Percentiles rank a stretch among this genome's conserved stretches.
Conservation (phyloP, 2,329 filamentous ascomycete genomes). For the Davidsoniella virescens region DNA sequence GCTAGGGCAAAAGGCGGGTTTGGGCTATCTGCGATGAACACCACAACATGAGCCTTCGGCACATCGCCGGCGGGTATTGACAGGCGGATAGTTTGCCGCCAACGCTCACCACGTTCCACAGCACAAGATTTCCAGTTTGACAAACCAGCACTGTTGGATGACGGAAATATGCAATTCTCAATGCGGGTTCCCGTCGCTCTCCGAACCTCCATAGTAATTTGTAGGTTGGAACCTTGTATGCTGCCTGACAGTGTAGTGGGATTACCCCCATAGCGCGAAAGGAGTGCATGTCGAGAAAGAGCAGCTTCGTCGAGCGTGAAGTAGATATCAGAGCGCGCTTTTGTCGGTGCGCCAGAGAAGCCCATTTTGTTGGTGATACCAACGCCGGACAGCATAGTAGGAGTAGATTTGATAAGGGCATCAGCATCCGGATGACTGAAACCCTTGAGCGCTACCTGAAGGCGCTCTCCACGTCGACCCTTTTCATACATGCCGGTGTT, state of each 20-base stretch:
- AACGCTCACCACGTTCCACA: slow-evolving; percentile 60
- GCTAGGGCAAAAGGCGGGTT: slow-evolving; percentile 79
- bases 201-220: slow-evolving; percentile 79
- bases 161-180: slow-evolving; percentile 72
- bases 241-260: slow-evolving; percentile 51
- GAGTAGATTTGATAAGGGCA: slow-evolving; percentile 65
- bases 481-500: slow-evolving; percentile 58
- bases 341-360: slow-evolving; percentile 81
- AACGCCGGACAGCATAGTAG: slow-evolving; percentile 71
- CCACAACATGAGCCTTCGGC: slow-evolving; percentile 65
- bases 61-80: slow-evolving; percentile 68
- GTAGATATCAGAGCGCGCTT: slow-evolving; percentile 86
- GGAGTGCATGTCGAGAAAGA: slow-evolving; percentile 57
- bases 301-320: slow-evolving; percentile 65
- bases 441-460: slow-evolving; percentile 64
- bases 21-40: slow-evolving; percentile 77
- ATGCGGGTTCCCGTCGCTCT: slow-evolving; percentile 63
- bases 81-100: slow-evolving; percentile 78
- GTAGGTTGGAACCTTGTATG: slow-evolving; percentile 55
- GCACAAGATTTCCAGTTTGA: slow-evolving; percentile 83
- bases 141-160: slow-evolving; percentile 61
- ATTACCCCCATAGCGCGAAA: slow-evolving; percentile 55
- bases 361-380: slow-evolving; percentile 75
- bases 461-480: slow-evolving; percentile 53
- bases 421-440: slow-evolving; percentile 70